Base-by-base conservation (phyloP, 441 rosid genomes). In the Jatropha multifida region DNA sequence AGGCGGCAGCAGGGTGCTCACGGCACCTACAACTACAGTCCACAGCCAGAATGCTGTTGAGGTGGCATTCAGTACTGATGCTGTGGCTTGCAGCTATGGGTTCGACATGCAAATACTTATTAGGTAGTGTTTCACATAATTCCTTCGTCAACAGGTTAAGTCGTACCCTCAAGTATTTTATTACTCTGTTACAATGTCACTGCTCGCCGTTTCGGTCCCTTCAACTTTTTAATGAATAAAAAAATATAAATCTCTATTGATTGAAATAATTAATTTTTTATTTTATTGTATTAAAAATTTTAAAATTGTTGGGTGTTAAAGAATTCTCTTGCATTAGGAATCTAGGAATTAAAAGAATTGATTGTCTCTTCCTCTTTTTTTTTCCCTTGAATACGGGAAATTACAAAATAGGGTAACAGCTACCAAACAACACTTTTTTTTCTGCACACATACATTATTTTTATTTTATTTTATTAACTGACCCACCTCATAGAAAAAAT, bases 1-100 rank as follows among this genome's bases (percentile, higher is more conserved):
- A 20, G 70, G 54, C 37, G 49, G 55, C 70, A 44, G 55, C 70
- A 44, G 55, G 14, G 38, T 46, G 70, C 37, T 46, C 20, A 66
- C 70, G 37, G 37, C 52, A 20, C 54, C 10, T 44, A 26, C 4
- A 48, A 0, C 32, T 32, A 46, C 2, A 17, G 58, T 6, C 32
- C 0, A 46, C 2, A 17, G 58, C 18, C 58, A 54, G 18, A 17
- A 54, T 26, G 71, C 20, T 51, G 6, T 58, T 58, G 10, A 3
- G 32, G 32, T 20, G 61, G 26, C 15, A 7, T 65, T 44, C 11
- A 20, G 54, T 44, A 32, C 37, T 23, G n/a, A 4, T 20, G 27
- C 32, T 32, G 55, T 66, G 69, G 17, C 54, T 32, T 38, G 69
- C 69, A 41, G 15, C 0, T 2, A 41, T 18, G 49, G 1, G 15